These are phyloP conservation scores for Penicillium goetzii DNA, from an alignment of 495 filamentous ascomycete genomes.

Conservation along the genomic window DNA sequence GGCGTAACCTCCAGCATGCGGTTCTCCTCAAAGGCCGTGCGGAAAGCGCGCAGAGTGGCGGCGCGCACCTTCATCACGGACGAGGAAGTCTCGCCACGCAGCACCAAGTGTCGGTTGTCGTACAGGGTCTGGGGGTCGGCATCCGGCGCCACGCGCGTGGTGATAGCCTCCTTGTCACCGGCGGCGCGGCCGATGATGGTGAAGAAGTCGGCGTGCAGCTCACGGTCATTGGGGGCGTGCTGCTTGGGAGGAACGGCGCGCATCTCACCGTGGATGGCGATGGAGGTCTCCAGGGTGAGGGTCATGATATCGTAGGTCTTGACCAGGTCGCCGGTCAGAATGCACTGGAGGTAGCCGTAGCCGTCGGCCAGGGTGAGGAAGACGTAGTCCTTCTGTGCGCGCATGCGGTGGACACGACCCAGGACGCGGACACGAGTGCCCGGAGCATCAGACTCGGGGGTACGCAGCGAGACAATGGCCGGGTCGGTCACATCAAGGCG, in stretches of 20 bases:
- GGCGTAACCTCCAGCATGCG: slow-evolving; percentile 84
- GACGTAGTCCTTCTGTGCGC: slow-evolving; percentile 82
- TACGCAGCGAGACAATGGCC: slow-evolving; percentile 62
- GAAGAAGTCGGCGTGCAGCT: slow-evolving; percentile 94
- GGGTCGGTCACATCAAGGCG: slow-evolving; percentile 68
- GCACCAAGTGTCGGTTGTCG: slow-evolving; percentile 88
- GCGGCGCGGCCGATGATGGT: slow-evolving; percentile 82
- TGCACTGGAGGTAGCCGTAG: slow-evolving; percentile 86
- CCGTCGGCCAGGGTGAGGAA: slow-evolving; percentile 90
- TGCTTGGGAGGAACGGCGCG: slow-evolving; percentile 76
- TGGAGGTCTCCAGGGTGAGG: slow-evolving; percentile 85
- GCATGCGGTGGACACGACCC: slow-evolving; percentile 83
- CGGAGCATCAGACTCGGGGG: slow-evolving; percentile 53
- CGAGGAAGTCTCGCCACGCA: slow-evolving; percentile 86
- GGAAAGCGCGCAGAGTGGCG: slow-evolving; percentile 81
- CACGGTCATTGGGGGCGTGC: slow-evolving; percentile 82
- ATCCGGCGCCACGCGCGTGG: slow-evolving; percentile 81
- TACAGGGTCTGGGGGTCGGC: slow-evolving; percentile 80
- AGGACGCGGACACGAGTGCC: slow-evolving; percentile 81
- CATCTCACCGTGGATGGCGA: slow-evolving; percentile 89
- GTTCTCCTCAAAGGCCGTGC: slow-evolving; percentile 76
- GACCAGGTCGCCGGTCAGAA: slow-evolving; percentile 80
- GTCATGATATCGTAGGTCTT: slow-evolving; percentile 92
- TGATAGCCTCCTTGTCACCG: slow-evolving; percentile 90
- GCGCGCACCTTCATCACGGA: slow-evolving; percentile 91